phyloP scores from a whole-genome alignment of 345 rosid genomes.

The Leavenworthia alabamica region DNA sequence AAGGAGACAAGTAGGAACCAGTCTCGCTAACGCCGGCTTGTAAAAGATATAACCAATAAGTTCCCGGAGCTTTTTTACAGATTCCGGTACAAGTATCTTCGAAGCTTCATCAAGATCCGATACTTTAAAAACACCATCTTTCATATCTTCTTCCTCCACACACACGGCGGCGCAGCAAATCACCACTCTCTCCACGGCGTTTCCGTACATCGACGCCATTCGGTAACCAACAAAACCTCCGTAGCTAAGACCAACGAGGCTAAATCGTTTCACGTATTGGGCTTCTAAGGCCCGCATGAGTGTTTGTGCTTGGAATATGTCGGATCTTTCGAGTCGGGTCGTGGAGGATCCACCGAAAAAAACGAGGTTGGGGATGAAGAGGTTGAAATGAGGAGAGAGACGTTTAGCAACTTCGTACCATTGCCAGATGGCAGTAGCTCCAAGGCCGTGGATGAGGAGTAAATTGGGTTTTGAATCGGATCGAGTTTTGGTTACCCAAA shows the following conservation, averaged over 20 bases:
- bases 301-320: slow-evolving; percentile 67
- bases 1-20: slow-evolving; percentile 52
- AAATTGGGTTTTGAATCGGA: slow-evolving; percentile 46
- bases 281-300: slow-evolving; percentile 58
- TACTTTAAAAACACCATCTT: slow-evolving; percentile 48
- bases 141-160: slow-evolving; percentile 74
- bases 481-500: slow-evolving; percentile 59
- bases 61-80: slow-evolving; percentile 52
- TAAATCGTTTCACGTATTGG: slow-evolving; percentile 40
- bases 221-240: slow-evolving; percentile 80
- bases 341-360: slow-evolving; percentile 74
- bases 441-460: slow-evolving; percentile 75
- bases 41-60: slow-evolving; percentile 43
- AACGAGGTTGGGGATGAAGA: slow-evolving; percentile 62
- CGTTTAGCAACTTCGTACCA: slow-evolving; percentile 48
- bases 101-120: slow-evolving; percentile 68
- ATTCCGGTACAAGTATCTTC: slow-evolving; percentile 55
- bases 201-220: slow-evolving; percentile 64
- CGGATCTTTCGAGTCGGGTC: slow-evolving; percentile 63
- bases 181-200: no score
- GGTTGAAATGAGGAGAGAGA: slow-evolving; percentile 46
- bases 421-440: slow-evolving; percentile 79
- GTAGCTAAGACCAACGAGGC: slow-evolving; percentile 72
- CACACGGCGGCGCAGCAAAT: no score
- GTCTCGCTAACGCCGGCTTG: slow-evolving; percentile 35